These are phyloP conservation scores for Eutrema salsugineum DNA, from an alignment of 441 rosid genomes.

Conservation along the genomic window DNA sequence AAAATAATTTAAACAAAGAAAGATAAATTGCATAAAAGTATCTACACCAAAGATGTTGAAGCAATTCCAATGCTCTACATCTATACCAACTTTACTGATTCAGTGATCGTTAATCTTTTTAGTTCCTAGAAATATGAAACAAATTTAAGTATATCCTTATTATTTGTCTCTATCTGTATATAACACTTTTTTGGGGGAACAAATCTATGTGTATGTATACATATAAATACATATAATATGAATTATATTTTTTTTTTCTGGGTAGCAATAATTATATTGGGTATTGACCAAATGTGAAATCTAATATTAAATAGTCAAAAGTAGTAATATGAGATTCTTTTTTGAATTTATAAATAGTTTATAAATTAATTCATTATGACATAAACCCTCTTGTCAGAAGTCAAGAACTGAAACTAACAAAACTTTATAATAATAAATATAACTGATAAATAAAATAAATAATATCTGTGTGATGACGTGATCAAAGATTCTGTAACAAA, in stretches of 20 bases:
- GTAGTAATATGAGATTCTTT: slow-evolving; percentile 9
- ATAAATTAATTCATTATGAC: slow-evolving; percentile 23
- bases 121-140: background rate
- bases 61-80: slow-evolving; percentile 31
- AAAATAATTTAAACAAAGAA: background rate
- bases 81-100: slow-evolving; percentile 28
- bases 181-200: background rate
- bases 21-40: slow-evolving; percentile 37
- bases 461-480: slow-evolving; percentile 60
- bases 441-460: slow-evolving; percentile 25
- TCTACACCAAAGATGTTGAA: slow-evolving; percentile 49
- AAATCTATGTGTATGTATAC: too few relatives aligned
- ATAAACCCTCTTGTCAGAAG: slow-evolving; percentile 32
- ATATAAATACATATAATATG: background rate
- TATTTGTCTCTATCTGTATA: background rate
- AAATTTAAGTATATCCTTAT: background rate
- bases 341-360: slow-evolving; percentile 2
- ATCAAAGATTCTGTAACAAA: slow-evolving; percentile 63
- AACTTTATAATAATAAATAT: slow-evolving; percentile 18
- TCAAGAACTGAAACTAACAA: slow-evolving; percentile 32
- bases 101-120: background rate
- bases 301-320: slow-evolving; percentile 28
- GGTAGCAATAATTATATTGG: background rate
- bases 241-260: background rate
- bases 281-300: slow-evolving; percentile 25